Percentiles rank a stretch among this genome's conserved stretches.
Evolutionary conservation across 139 green algal genomes (phyloP).

Genomic region (Chlamydomonas eustigma): DNA sequence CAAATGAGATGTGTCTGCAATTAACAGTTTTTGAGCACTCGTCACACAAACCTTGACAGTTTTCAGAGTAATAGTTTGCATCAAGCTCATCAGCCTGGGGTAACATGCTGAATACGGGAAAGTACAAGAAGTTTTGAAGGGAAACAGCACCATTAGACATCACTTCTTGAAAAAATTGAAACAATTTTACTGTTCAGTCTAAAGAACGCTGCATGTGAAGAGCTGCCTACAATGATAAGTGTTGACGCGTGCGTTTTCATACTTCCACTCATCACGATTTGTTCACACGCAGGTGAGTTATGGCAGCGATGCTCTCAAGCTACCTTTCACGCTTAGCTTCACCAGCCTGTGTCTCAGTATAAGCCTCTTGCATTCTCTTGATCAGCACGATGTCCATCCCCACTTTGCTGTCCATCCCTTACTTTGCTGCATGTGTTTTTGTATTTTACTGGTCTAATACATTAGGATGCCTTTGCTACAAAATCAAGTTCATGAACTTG

Average conservation of each 20-base stretch:
- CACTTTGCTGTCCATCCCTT: neutral
- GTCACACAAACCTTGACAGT: constrained; percentile 11
- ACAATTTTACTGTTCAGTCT: neutral
- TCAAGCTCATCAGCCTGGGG: constrained; percentile 37
- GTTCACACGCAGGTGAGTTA: too few relatives aligned
- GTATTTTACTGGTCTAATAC: constrained; percentile 22
- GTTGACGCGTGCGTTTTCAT: too few relatives aligned
- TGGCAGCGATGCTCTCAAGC: too few relatives aligned
- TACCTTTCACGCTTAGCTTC: too few relatives aligned
- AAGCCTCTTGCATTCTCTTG: too few relatives aligned
- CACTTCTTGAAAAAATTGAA: neutral
- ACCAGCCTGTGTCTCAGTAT: too few relatives aligned
- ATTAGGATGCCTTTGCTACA: neutral
- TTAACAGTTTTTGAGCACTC: too few relatives aligned
- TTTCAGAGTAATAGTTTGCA: constrained; percentile 25
- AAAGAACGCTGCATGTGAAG: too few relatives aligned
- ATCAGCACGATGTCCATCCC: too few relatives aligned
- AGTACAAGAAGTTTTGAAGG: constrained; percentile 39
- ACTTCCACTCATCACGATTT: too few relatives aligned
- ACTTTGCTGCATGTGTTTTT: constrained; percentile 10
- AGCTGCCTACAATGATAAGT: too few relatives aligned
- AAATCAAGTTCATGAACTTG: constrained; percentile 5
- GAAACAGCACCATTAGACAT: neutral
- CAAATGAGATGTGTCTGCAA: too few relatives aligned
- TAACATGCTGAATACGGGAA: constrained; percentile 39